Percentiles rank a stretch among this genome's conserved stretches.
These are phyloP conservation scores for Aspergillus nidulans DNA, from an alignment of 495 filamentous ascomycete genomes.

Conservation along the genomic window DNA sequence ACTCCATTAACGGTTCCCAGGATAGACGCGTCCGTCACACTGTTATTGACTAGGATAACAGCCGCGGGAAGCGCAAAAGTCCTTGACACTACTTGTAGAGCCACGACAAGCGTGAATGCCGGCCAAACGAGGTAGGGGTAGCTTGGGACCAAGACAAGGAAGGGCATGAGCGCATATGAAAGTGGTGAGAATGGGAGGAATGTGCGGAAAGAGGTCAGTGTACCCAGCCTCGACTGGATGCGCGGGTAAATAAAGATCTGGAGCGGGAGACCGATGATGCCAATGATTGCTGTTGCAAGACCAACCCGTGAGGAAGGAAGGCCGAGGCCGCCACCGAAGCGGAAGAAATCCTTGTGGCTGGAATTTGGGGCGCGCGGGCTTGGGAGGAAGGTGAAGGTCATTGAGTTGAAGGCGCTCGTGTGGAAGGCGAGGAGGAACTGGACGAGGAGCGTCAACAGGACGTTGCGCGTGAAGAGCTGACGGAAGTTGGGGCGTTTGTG, in stretches of 20 bases:
- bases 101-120: conserved; percentile 56
- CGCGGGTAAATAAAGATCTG: conserved; percentile 68
- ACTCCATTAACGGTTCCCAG: conserved; percentile 68
- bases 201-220: conserved; percentile 53
- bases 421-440: conserved; percentile 70
- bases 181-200: conserved; percentile 61
- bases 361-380: conserved; percentile 52
- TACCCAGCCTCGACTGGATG: conserved; percentile 57
- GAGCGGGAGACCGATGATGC: conserved; percentile 61
- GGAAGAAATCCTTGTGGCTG: conserved; percentile 47
- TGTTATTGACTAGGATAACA: conserved; percentile 67
- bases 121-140: conserved; percentile 47
- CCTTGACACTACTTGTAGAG: conserved; percentile 64
- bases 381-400: conserved; percentile 70
- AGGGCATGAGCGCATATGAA: conserved; percentile 63
- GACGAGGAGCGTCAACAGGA: conserved; percentile 56
- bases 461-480: conserved; percentile 58
- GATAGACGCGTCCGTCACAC: conserved; percentile 55
- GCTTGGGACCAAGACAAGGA: conserved; percentile 56
- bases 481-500: conserved; percentile 47
- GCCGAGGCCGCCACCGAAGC: conserved; percentile 70
- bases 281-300: conserved; percentile 63
- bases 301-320: conserved; percentile 65
- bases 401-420: conserved; percentile 67
- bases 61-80: conserved; percentile 67